phyloP scores from a whole-genome alignment of 2,329 filamentous ascomycete species.

The Didymella arachidicola region DNA sequence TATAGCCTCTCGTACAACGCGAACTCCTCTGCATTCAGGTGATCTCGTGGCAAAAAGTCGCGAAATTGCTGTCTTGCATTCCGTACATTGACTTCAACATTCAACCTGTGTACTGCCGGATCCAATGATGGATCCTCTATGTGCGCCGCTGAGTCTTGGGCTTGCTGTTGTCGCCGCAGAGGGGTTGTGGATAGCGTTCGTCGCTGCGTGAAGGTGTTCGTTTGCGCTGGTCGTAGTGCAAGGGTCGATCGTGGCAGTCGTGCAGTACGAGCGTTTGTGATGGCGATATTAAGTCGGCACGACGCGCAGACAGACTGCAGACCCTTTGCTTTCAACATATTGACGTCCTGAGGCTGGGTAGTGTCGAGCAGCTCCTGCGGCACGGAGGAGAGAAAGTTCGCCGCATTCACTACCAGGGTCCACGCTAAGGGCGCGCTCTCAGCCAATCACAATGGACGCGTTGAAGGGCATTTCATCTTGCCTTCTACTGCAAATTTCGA shows the following conservation, averaged over 20 bases:
- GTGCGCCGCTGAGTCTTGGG: neutral
- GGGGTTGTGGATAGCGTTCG: conserved; percentile 34
- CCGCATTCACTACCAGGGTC: conserved; percentile 32
- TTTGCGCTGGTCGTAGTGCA: conserved; percentile 23
- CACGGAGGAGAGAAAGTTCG: conserved; percentile 40
- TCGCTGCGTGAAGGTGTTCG: conserved; percentile 27
- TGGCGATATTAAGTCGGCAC: conserved; percentile 43
- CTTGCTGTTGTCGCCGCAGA: conserved; percentile 21
- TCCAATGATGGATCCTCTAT: neutral
- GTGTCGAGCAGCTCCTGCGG: conserved; percentile 11
- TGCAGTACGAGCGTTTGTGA: conserved; percentile 38
- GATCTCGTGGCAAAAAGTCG: conserved; percentile 75
- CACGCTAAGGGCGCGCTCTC: conserved; percentile 27
- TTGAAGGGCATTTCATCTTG: neutral
- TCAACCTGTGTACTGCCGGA: conserved; percentile 34
- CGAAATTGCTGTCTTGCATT: conserved; percentile 78
- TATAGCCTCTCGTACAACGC: conserved; percentile 81
- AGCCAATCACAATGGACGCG: conserved; percentile 33
- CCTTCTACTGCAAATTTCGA: neutral
- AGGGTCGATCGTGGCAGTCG: conserved; percentile 28
- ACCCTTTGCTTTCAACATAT: conserved; percentile 43
- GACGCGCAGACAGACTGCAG: conserved; percentile 43
- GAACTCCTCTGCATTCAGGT: conserved; percentile 75
- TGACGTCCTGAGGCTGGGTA: conserved; percentile 21
- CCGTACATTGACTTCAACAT: conserved; percentile 70